Base-by-base conservation (phyloP, 805 yeast species). In the Kregervanrija fluxuum region DNA sequence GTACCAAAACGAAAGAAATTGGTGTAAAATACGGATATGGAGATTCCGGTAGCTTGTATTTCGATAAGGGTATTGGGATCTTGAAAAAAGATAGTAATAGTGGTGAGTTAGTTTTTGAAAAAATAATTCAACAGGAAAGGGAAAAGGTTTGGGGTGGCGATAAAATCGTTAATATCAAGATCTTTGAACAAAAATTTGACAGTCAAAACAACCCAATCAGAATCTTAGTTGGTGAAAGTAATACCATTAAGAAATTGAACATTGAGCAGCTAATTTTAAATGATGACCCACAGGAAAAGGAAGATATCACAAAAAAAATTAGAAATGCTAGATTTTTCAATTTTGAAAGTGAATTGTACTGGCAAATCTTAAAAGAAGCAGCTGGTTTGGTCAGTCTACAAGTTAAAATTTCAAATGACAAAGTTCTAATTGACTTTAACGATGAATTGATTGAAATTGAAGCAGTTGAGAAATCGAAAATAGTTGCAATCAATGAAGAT, bases 11-110 rank as follows among this genome's bases (percentile, higher is more conserved):
- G 9, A 67, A 66, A 45, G 67, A 71, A 2, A 72, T 90, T 37
- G 95, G 91, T 4, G 83, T 91, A 33, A 87, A 85, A 54, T 93
- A 85, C 57, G 98, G 98, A 0, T 91, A 77, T 65, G 90, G 84
- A 13, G 97, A 90, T 61, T 80, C 95, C 0, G 99, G 98, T 0
- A 85, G 95, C 1, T 75, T 70, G 15, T 87, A 78, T 55, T 64
- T 63, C 45, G 90, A 86, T 53, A 73, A 75, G 50, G 97, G 97
- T 2, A 64, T 82, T 37, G 97, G 95, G 0, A 61, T 84, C 0
- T 64, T 89, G 49, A 74, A 78, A 40, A 78, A 81, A 45, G 64
- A 74, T 31, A 49, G 54, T 1, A 54, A 56, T 47, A 65, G 67
- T 16, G 76, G 85, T 12, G 69, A 67, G 32, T 60, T 75, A 22